A percentile compares a stretch with the other conserved stretches of the same genome.
These are phyloP conservation scores for Rhododendron kiyosumense DNA, from an alignment of 148 eudicot genomes.

Conservation along the genomic window DNA sequence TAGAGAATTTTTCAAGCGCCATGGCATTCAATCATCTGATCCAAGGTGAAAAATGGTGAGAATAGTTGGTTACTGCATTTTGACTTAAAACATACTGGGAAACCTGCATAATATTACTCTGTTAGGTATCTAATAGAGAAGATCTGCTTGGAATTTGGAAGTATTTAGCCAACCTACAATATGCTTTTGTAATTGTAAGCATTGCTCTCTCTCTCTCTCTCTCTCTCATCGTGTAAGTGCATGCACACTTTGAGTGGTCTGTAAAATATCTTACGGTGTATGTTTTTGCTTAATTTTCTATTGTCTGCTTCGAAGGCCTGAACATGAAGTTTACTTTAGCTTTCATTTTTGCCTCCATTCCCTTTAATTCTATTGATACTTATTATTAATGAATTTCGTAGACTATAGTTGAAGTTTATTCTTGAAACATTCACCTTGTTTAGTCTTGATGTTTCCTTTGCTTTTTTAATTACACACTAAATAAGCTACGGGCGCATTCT, in stretches of 20 bases:
- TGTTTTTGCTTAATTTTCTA: neutral
- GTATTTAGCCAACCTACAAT: neutral
- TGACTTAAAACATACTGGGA: neutral
- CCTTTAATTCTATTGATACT: too few relatives aligned
- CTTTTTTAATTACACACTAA: neutral
- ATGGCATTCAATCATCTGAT: constrained; percentile 38
- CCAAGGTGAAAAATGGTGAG: constrained; percentile 20
- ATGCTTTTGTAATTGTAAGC: neutral
- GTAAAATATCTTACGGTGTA: neutral
- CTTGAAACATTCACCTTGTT: neutral
- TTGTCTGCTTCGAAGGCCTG: neutral
- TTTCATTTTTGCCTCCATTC: too few relatives aligned
- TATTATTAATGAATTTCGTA: too few relatives aligned
- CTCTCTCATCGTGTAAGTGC: neutral
- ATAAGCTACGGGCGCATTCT: neutral
- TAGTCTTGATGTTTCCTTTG: neutral
- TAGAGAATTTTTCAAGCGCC: constrained; percentile 72
- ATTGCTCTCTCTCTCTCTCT: neutral
- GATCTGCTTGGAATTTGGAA: neutral
- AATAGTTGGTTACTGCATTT: neutral
- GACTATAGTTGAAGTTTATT: neutral
- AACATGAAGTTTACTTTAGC: neutral
- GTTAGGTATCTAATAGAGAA: neutral
- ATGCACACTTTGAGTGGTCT: neutral
- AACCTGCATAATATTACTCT: neutral